Base-by-base conservation (phyloP, 225 moss, liverwort and hornwort species). In the Marchantia polymorpha region DNA sequence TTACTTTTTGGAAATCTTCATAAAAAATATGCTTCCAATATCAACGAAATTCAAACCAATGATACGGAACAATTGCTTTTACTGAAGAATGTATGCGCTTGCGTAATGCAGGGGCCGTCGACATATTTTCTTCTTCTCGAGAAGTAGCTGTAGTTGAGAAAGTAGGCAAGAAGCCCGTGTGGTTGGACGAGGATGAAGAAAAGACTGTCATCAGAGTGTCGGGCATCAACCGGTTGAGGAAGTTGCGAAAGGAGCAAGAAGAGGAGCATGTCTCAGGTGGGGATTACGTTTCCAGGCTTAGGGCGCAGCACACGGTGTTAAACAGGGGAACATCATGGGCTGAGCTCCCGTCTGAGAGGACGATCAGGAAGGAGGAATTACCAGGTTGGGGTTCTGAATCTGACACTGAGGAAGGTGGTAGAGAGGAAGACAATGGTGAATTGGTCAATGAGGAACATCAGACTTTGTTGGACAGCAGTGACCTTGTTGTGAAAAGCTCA, bases 181-280 rank as follows among this genome's bases (percentile, higher is more conserved):
- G 97, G 99, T 91, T 79, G 59, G 99, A 99, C 59, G 99, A 93
- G 63, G 92, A 99, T 77, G 95, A 99, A 75, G 88, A 83, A 7
- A 87, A 80, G 6, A 85, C 88, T 12, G 84, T 90, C 2, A 92
- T 95, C 4, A 87, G 84, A 22, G 82, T 99, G 26, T 86, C 89
- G 16, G 78, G 84, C 7, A 87, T 88, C 0, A 95, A 86, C 68
- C 91, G 95, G 4, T 81, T 99, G 85, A 92, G 86, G 77, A 99
- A 93, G 83, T 84, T 99, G 69, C 87, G 93, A 12, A 90, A 82
- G 17, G 84, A 89, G 49, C 85, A 84, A 5, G 90, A 81, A 31
- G 99, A 99, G 81, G 76, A 79, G 30, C 58, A 87, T 0, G 82
- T 95, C 10, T 89, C 99, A 0, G 99, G 93, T 20, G 55, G 71